Evolutionary conservation across 441 rosid genomes (phyloP).

Genomic region (Gossypium lobatum): DNA sequence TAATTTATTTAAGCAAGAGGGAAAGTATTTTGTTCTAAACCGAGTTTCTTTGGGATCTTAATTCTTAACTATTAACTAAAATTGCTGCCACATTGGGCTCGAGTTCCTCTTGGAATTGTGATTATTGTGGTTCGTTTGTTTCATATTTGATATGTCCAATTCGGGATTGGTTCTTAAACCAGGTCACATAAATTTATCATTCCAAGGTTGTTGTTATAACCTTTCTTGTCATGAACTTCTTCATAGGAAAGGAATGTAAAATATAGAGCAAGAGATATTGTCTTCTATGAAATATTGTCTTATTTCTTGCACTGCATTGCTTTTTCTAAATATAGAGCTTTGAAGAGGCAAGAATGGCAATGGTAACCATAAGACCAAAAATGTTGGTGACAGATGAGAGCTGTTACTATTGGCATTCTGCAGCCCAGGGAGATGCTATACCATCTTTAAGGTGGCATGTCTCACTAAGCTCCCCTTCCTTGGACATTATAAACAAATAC

Average conservation of each 20-base stretch:
- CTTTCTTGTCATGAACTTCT: not conserved
- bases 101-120: not conserved
- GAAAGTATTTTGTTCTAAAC: not conserved
- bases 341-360: conserved; percentile 57
- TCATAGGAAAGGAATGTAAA: not conserved
- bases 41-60: not conserved
- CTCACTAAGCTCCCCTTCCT: conserved; percentile 36
- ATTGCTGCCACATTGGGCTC: not conserved
- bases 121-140: not conserved
- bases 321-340: conserved; percentile 39
- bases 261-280: not conserved
- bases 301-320: not conserved
- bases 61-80: not conserved
- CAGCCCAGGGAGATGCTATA: conserved; percentile 23
- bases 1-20: not conserved
- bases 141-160: not conserved
- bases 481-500: conserved; percentile 13
- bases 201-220: not conserved
- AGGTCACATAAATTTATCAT: not conserved
- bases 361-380: conserved; percentile 44
- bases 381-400: conserved; percentile 65
- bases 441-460: conserved; percentile 63
- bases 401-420: conserved; percentile 39
- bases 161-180: not conserved
- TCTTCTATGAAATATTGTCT: not conserved